Percentiles rank a stretch among this genome's conserved stretches.
phyloP scores from a whole-genome alignment of 2,329 filamentous ascomycete genomes.

The Chaetomium strumarium region DNA sequence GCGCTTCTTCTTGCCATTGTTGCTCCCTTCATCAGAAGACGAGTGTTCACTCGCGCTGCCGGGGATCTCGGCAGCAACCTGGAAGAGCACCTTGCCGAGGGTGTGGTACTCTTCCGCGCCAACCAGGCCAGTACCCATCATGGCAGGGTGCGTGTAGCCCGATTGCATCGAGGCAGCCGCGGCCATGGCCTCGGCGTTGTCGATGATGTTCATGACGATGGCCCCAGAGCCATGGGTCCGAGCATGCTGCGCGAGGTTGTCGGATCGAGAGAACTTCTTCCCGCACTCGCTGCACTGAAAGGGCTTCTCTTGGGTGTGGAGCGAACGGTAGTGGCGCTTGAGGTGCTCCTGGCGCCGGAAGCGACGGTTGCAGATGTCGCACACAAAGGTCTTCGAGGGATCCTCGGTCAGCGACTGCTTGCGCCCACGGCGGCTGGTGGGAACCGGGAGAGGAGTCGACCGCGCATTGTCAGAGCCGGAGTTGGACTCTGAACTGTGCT shows the following conservation, averaged over 20 bases:
- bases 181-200: conserved; percentile 53
- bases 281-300: conserved; percentile 97
- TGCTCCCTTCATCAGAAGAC: conserved; percentile 45
- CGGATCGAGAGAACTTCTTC: conserved; percentile 97
- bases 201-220: conserved; percentile 84
- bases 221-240: conserved; percentile 87
- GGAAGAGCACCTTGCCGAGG: conserved; percentile 74
- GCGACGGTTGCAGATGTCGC: conserved; percentile 89
- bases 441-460: conserved; percentile 43
- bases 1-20: conserved; percentile 66
- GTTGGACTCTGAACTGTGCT: conserved; percentile 29
- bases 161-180: conserved; percentile 27
- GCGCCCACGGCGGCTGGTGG: conserved; percentile 84
- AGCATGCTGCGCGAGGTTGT: conserved; percentile 94
- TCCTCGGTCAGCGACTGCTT: conserved; percentile 98
- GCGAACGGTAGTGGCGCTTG: conserved; percentile 96
- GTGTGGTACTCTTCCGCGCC: conserved; percentile 58
- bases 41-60: conserved; percentile 58
- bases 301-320: conserved; percentile 97
- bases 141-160: conserved; percentile 35
- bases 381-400: conserved; percentile 96
- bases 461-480: conserved; percentile 33
- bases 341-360: conserved; percentile 98
- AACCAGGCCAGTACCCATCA: conserved; percentile 35
- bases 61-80: conserved; percentile 68